Conservation (phyloP, 2,329 filamentous ascomycete species). For the Cladobotryum protrusum region DNA sequence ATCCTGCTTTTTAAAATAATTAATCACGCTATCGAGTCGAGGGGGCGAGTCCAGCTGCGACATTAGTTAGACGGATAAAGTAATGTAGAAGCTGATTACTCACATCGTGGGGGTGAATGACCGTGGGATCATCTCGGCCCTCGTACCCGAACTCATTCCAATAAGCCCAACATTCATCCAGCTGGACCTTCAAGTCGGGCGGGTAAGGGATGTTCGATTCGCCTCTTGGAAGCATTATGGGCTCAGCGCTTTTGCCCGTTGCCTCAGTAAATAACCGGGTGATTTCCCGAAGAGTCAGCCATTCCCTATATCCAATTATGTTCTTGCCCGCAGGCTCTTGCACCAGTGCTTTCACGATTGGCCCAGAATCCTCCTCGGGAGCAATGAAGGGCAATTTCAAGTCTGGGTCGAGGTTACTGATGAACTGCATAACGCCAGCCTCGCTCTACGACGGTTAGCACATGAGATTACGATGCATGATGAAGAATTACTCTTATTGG, state of each 20-base stretch:
- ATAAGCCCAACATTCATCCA: constrained; percentile 9
- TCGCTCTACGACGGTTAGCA: background rate
- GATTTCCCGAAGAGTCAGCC: constrained; percentile 15
- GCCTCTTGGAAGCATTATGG: constrained; percentile 3
- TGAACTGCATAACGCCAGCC: constrained; percentile 17
- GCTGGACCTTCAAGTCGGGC: constrained; percentile 3
- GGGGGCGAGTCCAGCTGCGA: constrained; percentile 5
- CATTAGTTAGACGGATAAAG: background rate
- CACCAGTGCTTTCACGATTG: constrained; percentile 18
- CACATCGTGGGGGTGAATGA: constrained; percentile 13
- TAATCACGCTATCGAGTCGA: constrained; percentile 6
- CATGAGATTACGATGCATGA: too few relatives aligned
- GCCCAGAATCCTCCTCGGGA: constrained; percentile 20
- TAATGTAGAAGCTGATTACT: background rate
- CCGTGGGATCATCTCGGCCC: constrained; percentile 11
- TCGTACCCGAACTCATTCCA: constrained; percentile 15
- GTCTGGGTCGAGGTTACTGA: constrained; percentile 9
- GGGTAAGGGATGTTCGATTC: background rate
- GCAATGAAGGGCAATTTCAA: constrained; percentile 19
- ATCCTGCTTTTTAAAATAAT: constrained; percentile 13
- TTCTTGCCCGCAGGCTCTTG: constrained; percentile 16
- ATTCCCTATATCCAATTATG: constrained; percentile 20
- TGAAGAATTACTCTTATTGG: too few relatives aligned
- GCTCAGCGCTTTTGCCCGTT: constrained; percentile 11
- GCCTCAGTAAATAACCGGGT: constrained; percentile 14